These are phyloP conservation scores for Sclerotinia sclerotiorum DNA, from an alignment of 2,329 filamentous ascomycete genomes.

Conservation along the genomic window DNA sequence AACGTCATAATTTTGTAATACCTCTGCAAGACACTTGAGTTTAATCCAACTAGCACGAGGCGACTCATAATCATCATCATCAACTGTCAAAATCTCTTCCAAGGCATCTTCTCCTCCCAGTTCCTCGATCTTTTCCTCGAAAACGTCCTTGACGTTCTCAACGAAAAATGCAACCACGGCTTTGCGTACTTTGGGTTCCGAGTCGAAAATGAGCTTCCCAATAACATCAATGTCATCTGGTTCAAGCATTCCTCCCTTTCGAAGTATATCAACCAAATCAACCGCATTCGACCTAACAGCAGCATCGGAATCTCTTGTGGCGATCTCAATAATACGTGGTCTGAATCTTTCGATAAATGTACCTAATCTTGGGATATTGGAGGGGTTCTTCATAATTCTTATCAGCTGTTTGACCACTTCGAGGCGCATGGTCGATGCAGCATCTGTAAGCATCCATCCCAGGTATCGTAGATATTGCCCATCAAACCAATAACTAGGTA, in stretches of 20 bases:
- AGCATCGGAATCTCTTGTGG: constrained; percentile 78
- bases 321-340: constrained; percentile 86
- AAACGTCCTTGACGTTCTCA: constrained; percentile 79
- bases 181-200: constrained; percentile 79
- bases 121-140: constrained; percentile 77
- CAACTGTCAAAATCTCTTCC: constrained; percentile 69
- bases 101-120: constrained; percentile 77
- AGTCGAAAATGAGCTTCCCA: constrained; percentile 85
- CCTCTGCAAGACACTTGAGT: constrained; percentile 85
- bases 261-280: constrained; percentile 76
- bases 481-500: constrained; percentile 87
- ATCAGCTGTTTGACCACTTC: constrained; percentile 84
- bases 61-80: constrained; percentile 71
- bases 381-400: constrained; percentile 75
- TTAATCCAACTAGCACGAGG: constrained; percentile 85
- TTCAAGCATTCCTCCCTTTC: constrained; percentile 82
- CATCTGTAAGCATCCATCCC: constrained; percentile 92
- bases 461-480: constrained; percentile 88
- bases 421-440: constrained; percentile 69
- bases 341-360: constrained; percentile 94
- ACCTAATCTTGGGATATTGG: constrained; percentile 73
- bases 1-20: constrained; percentile 76
- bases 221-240: constrained; percentile 88
- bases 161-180: constrained; percentile 89
- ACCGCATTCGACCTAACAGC: constrained; percentile 78